A percentile compares a stretch with the other conserved stretches of the same genome.
phyloP scores from a whole-genome alignment of 2,329 filamentous ascomycete genomes.

The Paracoccidioides brasiliensis region DNA sequence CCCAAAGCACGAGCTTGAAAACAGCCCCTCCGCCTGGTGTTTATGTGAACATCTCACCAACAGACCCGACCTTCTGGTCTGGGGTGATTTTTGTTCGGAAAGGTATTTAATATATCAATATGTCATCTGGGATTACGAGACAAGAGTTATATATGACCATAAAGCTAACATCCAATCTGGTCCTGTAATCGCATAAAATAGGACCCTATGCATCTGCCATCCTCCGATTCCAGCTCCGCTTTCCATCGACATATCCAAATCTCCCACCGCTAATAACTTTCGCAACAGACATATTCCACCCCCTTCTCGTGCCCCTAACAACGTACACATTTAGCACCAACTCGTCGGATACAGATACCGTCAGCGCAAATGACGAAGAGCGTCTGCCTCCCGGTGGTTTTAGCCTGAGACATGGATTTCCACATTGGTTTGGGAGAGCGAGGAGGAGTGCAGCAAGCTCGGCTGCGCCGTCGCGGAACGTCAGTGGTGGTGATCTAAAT shows the following conservation, averaged over 20 bases:
- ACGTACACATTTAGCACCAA: conserved; percentile 85
- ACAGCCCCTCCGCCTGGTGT: conserved; percentile 73
- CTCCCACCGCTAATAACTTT: conserved; percentile 78
- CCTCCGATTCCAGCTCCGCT: conserved; percentile 79
- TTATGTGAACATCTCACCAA: conserved; percentile 72
- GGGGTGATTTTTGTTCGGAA: conserved; percentile 85
- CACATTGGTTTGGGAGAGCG: conserved; percentile 66
- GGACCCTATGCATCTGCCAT: conserved; percentile 82
- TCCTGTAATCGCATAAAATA: conserved; percentile 27
- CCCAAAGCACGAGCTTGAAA: conserved; percentile 59
- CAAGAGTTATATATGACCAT: no score
- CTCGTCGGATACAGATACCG: conserved; percentile 59
- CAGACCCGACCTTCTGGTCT: conserved; percentile 70
- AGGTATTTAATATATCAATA: conserved; percentile 40
- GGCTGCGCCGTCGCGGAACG: conserved; percentile 28
- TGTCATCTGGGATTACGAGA: neutral
- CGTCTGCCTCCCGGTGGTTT: conserved; percentile 78
- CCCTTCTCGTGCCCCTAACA: conserved; percentile 81
- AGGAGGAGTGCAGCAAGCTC: conserved; percentile 30
- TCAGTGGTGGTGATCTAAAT: conserved; percentile 28
- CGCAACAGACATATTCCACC: conserved; percentile 87
- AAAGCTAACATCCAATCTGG: no score
- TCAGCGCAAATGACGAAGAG: conserved; percentile 73
- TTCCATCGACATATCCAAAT: conserved; percentile 65
- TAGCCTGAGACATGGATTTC: conserved; percentile 80